Evolutionary conservation across 306 rosid genomes (phyloP).

Genomic region (Herpetospermum pedunculosum): DNA sequence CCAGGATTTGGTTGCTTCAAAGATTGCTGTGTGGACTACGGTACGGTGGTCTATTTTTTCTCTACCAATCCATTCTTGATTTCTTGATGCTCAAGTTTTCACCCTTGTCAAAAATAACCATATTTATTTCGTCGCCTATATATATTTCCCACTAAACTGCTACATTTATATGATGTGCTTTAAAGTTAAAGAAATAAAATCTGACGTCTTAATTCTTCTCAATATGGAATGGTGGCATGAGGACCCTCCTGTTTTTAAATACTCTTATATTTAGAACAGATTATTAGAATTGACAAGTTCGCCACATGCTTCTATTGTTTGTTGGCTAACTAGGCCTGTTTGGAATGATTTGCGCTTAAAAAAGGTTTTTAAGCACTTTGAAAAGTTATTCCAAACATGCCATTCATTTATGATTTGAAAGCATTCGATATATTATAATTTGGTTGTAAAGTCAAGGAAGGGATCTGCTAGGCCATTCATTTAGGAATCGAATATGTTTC

Average conservation of each 20-base stretch:
- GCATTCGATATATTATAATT: not conserved
- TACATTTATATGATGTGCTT: not conserved
- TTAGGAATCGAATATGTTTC: not conserved
- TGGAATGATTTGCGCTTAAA: too few species aligned
- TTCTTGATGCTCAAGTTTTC: not conserved
- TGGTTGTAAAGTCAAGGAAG: not conserved
- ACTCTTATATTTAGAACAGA: not conserved
- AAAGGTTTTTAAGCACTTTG: too few species aligned
- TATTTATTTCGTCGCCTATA: not conserved
- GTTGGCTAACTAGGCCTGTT: too few species aligned
- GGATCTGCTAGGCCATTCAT: not conserved
- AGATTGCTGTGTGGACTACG: slow-evolving; percentile 97
- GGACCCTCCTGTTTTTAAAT: not conserved
- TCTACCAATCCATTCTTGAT: not conserved
- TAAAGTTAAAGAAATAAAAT: not conserved
- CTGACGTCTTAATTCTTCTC: not conserved
- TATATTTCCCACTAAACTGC: not conserved
- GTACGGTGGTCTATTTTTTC: slow-evolving; percentile 30
- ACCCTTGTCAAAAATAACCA: not conserved
- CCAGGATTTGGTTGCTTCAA: slow-evolving; percentile 62
- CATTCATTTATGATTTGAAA: not conserved
- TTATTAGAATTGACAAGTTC: not conserved
- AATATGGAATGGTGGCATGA: not conserved
- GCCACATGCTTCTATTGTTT: not conserved
- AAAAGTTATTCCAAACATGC: too few species aligned